phyloP scores from a whole-genome alignment of 305 asterid species.

The Solanum hybrid region DNA sequence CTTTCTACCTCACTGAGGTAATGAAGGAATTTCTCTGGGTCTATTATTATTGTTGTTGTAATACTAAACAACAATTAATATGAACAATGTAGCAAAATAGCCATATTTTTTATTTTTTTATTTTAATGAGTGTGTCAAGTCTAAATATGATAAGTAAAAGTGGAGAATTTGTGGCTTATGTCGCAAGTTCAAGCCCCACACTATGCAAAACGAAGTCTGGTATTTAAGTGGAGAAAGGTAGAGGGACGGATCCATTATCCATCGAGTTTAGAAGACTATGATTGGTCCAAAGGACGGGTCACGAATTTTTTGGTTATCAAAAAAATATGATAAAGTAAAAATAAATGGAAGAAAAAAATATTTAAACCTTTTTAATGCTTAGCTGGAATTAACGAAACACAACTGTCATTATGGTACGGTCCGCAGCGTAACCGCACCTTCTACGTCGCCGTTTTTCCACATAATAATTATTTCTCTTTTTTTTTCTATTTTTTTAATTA shows the following conservation, averaged over 20 bases:
- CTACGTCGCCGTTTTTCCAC: conserved; percentile 44
- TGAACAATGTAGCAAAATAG: neutral
- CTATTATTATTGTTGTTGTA: neutral
- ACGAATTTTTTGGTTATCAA: too few relatives aligned
- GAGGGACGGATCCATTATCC: too few relatives aligned
- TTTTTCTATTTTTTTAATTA: neutral
- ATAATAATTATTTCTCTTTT: neutral
- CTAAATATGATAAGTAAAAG: neutral
- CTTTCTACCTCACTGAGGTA: neutral
- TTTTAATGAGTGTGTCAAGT: neutral
- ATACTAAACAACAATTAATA: neutral
- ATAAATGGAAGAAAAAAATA: neutral
- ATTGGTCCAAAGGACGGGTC: too few relatives aligned
- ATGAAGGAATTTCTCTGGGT: neutral
- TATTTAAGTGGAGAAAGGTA: too few relatives aligned
- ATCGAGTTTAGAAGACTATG: too few relatives aligned
- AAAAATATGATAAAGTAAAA: neutral
- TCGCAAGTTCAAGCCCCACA: too few relatives aligned
- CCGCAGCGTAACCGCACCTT: conserved; percentile 19
- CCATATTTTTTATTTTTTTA: neutral
- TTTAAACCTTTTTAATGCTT: conserved; percentile 27
- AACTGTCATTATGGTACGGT: conserved; percentile 36
- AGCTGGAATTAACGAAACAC: conserved; percentile 58
- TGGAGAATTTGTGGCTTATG: too few relatives aligned
- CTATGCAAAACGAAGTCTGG: too few relatives aligned